These are phyloP conservation scores for Penicillium canariense DNA, from an alignment of 495 filamentous ascomycete species.

Conservation along the genomic window DNA sequence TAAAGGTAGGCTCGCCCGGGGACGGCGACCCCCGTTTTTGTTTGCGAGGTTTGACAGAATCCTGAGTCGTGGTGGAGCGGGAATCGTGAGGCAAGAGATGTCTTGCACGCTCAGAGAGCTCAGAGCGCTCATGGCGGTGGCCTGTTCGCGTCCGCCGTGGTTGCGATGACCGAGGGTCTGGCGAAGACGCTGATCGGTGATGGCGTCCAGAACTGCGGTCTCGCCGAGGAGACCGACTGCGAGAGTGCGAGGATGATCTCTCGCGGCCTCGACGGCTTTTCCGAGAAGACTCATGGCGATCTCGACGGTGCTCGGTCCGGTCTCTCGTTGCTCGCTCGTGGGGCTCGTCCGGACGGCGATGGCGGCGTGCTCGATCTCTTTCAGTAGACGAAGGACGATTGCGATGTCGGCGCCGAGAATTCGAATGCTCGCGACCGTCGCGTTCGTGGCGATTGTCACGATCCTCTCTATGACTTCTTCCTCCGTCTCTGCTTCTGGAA, in stretches of 20 bases:
- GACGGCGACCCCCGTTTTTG: not conserved
- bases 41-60: slow-evolving; percentile 1
- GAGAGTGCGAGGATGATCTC: slow-evolving; percentile 35
- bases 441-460: slow-evolving; percentile 1
- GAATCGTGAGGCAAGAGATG: slow-evolving; percentile 11
- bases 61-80: slow-evolving; percentile 6
- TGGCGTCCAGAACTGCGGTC: slow-evolving; percentile 21
- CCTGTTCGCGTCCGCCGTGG: slow-evolving; percentile 12
- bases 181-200: slow-evolving; percentile 17
- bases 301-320: slow-evolving; percentile 19
- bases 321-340: slow-evolving; percentile 21
- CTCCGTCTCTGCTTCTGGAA: slow-evolving; percentile 17
- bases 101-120: not conserved
- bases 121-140: slow-evolving; percentile 5
- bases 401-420: slow-evolving; percentile 25
- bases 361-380: slow-evolving; percentile 30
- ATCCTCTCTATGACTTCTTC: slow-evolving; percentile 16
- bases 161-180: slow-evolving; percentile 30
- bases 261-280: slow-evolving; percentile 17
- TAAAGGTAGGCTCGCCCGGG: too few relatives aligned
- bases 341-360: slow-evolving; percentile 24
- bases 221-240: slow-evolving; percentile 33
- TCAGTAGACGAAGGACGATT: slow-evolving; percentile 30
- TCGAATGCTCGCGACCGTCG: slow-evolving; percentile 17
- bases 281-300: slow-evolving; percentile 13